Base-by-base conservation (phyloP, 495 filamentous ascomycete genomes). In the Cercophora samala region DNA sequence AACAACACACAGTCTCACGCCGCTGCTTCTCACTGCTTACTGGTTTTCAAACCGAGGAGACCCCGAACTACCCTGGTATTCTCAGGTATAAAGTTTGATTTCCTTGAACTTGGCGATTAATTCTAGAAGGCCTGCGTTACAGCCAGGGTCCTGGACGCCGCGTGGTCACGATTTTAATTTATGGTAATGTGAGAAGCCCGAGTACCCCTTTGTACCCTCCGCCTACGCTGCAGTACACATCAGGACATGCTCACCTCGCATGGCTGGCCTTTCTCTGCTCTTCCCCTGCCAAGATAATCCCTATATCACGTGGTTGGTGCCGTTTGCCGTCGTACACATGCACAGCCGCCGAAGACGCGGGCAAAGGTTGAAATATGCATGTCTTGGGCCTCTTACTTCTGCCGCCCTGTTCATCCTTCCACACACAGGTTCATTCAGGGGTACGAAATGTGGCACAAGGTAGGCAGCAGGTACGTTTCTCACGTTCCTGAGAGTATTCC, bases 221-320 rank as follows among this genome's bases (percentile, higher is more conserved):
- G 37, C 37, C 37, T 13, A 46, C 37, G 15, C 37, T 46, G 11
- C 11, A 0, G 37, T 46, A 46, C 37, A 13, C 37, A 46, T 11
- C 29, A 32, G 4, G 8, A 3, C 29, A 8, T 32, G 29, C 42
- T 37, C 6, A 37, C 17, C 42, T 8, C 25, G 52, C 21, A 24
- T 1, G 11, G 17, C 22, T 60, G 21, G 25, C 22, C 58, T 62
- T 18, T 17, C 13, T 29, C 23, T 18, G 23, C 15, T 13, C 18
- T 62, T 37, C 60, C 60, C 60, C 60, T 62, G 60, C 60, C 60
- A 62, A 62, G 60, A 62, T 18, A 3, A 6, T 37, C 1, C 60
- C 26, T 11, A 21, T 26, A 62, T 62, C 32, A 62, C 29, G 60
- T 4, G 58, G 58, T 24, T 22, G 23, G 58, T 46, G 29, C 6